These are phyloP conservation scores for Pseudogymnoascus sp. DNA, from an alignment of 2,329 filamentous ascomycete species.

Conservation along the genomic window DNA sequence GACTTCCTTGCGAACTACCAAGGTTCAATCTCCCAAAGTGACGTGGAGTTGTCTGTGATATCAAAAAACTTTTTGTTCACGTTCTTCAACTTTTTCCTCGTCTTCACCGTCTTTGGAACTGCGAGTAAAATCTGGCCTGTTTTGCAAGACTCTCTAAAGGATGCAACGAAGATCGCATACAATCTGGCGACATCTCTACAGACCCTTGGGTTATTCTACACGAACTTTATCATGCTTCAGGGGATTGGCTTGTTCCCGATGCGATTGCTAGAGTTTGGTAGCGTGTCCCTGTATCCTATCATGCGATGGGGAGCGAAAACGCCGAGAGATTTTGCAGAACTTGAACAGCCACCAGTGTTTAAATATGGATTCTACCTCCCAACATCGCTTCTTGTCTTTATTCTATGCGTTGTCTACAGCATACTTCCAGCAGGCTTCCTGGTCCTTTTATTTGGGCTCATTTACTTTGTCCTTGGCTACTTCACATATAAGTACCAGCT, in stretches of 20 bases:
- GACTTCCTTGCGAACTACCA: slow-evolving; percentile 86
- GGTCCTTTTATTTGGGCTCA: slow-evolving; percentile 71
- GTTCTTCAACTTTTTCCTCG: slow-evolving; percentile 97
- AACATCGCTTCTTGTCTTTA: slow-evolving; percentile 85
- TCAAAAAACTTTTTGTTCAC: slow-evolving; percentile 99
- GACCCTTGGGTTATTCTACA: slow-evolving; percentile 73
- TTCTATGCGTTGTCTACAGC: slow-evolving; percentile 92
- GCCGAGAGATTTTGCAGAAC: slow-evolving; percentile 78
- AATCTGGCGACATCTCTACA: slow-evolving; percentile 71
- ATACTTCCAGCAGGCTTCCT: slow-evolving; percentile 72
- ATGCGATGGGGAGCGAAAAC: slow-evolving; percentile 72
- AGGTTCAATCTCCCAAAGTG: slow-evolving; percentile 90
- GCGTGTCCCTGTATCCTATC: slow-evolving; percentile 75
- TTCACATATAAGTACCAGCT: slow-evolving; percentile 97
- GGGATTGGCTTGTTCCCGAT: slow-evolving; percentile 91
- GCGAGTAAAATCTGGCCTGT: slow-evolving; percentile 66
- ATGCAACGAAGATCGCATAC: slow-evolving; percentile 70
- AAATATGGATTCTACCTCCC: slow-evolving; percentile 95
- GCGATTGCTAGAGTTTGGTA: slow-evolving; percentile 81
- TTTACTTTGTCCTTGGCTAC: slow-evolving; percentile 77
- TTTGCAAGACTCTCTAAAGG: slow-evolving; percentile 66
- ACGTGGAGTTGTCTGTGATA: slow-evolving; percentile 88
- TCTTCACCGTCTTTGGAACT: slow-evolving; percentile 84
- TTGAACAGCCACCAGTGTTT: slow-evolving; percentile 77
- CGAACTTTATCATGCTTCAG: slow-evolving; percentile 89